Conservation (phyloP, 169 alveolate genomes). For the Blepharisma undulans region DNA sequence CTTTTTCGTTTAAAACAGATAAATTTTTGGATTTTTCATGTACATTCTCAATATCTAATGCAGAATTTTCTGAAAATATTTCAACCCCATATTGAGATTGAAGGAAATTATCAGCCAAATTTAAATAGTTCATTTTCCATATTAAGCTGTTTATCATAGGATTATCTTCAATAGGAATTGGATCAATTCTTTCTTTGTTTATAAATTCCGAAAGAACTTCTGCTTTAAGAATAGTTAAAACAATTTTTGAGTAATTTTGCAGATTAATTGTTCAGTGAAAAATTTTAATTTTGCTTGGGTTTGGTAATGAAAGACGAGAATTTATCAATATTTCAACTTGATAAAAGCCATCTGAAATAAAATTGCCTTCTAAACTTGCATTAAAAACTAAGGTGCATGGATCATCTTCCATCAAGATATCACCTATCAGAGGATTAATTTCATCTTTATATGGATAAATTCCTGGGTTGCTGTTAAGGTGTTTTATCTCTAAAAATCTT, state of each 20-base stretch:
- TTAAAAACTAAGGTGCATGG: background rate
- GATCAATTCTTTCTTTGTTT: background rate
- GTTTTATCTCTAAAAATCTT: background rate
- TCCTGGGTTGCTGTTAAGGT: background rate
- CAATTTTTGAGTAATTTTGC: background rate
- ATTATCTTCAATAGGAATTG: background rate
- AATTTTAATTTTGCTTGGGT: background rate
- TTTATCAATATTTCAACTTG: background rate
- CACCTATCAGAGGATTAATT: background rate
- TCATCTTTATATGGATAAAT: background rate
- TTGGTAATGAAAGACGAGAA: background rate
- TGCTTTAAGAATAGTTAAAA: background rate
- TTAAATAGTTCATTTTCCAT: background rate
- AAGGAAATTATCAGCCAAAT: background rate
- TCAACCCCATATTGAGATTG: background rate
- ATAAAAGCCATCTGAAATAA: background rate
- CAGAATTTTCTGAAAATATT: background rate
- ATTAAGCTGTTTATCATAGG: background rate
- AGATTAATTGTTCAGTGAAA: background rate
- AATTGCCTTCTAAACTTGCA: background rate
- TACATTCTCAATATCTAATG: background rate
- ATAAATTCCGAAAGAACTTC: background rate
- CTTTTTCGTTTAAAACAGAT: background rate
- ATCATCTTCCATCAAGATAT: background rate
- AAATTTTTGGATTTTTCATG: background rate